These are phyloP conservation scores for Taxillus chinensis DNA, from an alignment of 164 flowering plant species.

Conservation along the genomic window DNA sequence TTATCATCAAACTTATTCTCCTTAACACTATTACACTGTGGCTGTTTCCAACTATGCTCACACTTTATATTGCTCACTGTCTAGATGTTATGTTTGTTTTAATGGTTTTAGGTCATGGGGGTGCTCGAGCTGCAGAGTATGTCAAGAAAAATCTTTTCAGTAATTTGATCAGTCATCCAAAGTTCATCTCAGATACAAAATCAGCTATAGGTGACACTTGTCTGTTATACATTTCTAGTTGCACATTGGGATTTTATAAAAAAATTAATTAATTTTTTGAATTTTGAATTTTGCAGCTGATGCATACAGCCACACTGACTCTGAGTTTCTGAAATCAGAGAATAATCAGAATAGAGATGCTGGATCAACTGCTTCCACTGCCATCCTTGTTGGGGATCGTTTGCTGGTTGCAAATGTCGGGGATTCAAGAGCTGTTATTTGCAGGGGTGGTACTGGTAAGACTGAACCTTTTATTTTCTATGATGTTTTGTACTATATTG, in stretches of 20 bases:
- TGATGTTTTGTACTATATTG: not conserved
- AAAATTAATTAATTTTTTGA: not conserved
- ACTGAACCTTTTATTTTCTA: not conserved
- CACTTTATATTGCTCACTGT: too few species aligned
- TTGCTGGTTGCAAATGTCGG: slow-evolving; percentile 96
- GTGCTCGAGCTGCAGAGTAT: slow-evolving; percentile 97
- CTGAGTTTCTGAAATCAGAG: slow-evolving; percentile 84
- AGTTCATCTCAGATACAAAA: slow-evolving; percentile 88
- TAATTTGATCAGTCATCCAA: slow-evolving; percentile 86
- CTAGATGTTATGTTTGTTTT: not conserved
- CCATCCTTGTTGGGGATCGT: slow-evolving; percentile 91
- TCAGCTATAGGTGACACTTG: slow-evolving; percentile 65
- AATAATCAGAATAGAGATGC: slow-evolving; percentile 86
- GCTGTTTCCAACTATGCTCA: too few species aligned
- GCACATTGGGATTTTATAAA: not conserved
- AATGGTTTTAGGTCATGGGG: slow-evolving; percentile 76
- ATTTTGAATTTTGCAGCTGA: slow-evolving; percentile 48
- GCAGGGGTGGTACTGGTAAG: slow-evolving; percentile 87
- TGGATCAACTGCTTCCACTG: slow-evolving; percentile 98
- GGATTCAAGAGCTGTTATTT: slow-evolving; percentile 92
- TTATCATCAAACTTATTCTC: too few species aligned
- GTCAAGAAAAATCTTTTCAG: slow-evolving; percentile 89
- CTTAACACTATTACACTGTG: too few species aligned
- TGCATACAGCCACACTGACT: slow-evolving; percentile 89
- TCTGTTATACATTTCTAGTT: not conserved